Evolutionary conservation across 2,329 filamentous ascomycete species (phyloP).

Genomic region (Xylaria sp.): DNA sequence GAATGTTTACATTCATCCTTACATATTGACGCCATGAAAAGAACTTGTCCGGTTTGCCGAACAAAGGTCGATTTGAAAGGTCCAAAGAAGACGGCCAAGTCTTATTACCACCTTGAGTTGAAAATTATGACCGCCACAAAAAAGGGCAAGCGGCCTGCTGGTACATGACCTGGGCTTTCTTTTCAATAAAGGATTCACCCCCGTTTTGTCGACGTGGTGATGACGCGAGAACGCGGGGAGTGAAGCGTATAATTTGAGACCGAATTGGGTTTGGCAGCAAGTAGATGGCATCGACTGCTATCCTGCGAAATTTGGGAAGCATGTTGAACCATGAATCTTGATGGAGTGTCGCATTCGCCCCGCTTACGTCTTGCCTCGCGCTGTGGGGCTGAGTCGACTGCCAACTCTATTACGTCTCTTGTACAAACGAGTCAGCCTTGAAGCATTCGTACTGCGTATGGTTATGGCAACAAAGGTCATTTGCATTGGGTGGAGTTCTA

Average conservation of each 20-base stretch:
- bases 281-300: not conserved
- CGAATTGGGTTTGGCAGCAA: not conserved
- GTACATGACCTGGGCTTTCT: slow-evolving; percentile 23
- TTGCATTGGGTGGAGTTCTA: slow-evolving; percentile 37
- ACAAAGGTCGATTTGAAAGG: slow-evolving; percentile 64
- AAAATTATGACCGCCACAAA: slow-evolving; percentile 69
- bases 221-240: slow-evolving; percentile 37
- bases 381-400: not conserved
- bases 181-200: not conserved
- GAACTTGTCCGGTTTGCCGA: slow-evolving; percentile 72
- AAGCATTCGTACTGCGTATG: slow-evolving; percentile 27
- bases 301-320: not conserved
- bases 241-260: not conserved
- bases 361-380: not conserved
- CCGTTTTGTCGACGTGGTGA: slow-evolving; percentile 39
- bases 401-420: not conserved
- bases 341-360: not conserved
- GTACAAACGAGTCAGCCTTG: not conserved
- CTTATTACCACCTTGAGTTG: slow-evolving; percentile 69
- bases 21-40: slow-evolving; percentile 64
- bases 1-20: slow-evolving; percentile 71
- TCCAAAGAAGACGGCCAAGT: slow-evolving; percentile 56
- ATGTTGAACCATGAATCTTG: not conserved
- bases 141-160: slow-evolving; percentile 59
- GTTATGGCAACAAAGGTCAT: slow-evolving; percentile 24